phyloP scores from a whole-genome alignment of 148 eudicot species.

The Linanthus parryae region DNA sequence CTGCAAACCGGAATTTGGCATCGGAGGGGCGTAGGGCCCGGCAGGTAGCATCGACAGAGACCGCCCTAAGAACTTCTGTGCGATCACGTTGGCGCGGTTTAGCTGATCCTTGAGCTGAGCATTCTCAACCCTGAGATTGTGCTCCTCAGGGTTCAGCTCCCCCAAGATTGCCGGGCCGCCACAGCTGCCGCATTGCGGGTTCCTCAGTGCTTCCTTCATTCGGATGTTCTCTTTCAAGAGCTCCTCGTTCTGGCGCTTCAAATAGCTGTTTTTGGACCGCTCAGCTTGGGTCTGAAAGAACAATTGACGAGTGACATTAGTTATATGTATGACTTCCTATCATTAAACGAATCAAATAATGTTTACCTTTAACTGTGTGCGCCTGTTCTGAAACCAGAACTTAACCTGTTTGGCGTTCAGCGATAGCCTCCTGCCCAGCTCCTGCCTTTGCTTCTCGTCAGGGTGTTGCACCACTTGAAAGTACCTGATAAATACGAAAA shows the following conservation, averaged over 20 bases:
- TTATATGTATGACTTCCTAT: neutral
- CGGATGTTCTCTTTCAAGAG: slow-evolving; percentile 52
- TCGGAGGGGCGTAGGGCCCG: slow-evolving; percentile 12
- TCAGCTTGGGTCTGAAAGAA: slow-evolving; percentile 52
- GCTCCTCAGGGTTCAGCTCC: slow-evolving; percentile 39
- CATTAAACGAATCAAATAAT: neutral
- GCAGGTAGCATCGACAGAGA: slow-evolving; percentile 31
- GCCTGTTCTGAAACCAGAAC: slow-evolving; percentile 90
- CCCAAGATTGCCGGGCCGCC: slow-evolving; percentile 47
- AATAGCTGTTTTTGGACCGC: slow-evolving; percentile 46
- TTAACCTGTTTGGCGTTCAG: slow-evolving; percentile 68
- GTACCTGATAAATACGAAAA: slow-evolving; percentile 27
- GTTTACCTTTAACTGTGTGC: slow-evolving; percentile 85
- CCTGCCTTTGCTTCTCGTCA: slow-evolving; percentile 67
- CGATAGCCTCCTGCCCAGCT: slow-evolving; percentile 53
- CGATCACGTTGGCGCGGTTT: slow-evolving; percentile 28
- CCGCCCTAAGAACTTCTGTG: slow-evolving; percentile 43
- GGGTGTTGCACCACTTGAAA: slow-evolving; percentile 78
- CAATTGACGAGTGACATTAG: slow-evolving; percentile 6
- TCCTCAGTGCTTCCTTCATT: slow-evolving; percentile 49
- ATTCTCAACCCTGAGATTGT: slow-evolving; percentile 48
- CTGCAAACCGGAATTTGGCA: slow-evolving; percentile 34
- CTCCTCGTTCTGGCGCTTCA: slow-evolving; percentile 58
- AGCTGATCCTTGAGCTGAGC: slow-evolving; percentile 60
- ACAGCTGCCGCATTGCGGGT: slow-evolving; percentile 48